These are phyloP conservation scores for Xylaria sp. DNA, from an alignment of 2,329 filamentous ascomycete genomes.

Conservation along the genomic window DNA sequence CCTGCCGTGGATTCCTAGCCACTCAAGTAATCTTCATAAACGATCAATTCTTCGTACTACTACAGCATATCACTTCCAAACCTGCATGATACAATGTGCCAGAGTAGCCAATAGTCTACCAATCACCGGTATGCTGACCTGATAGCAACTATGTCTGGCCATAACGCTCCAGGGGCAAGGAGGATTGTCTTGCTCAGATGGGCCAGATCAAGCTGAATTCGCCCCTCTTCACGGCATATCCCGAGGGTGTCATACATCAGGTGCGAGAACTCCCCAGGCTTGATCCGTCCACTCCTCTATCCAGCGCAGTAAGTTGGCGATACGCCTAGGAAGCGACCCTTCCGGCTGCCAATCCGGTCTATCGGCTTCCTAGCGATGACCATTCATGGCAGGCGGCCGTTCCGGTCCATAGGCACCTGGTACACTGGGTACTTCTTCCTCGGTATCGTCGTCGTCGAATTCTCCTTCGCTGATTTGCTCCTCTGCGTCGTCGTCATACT, in stretches of 20 bases:
- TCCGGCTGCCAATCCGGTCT: slow-evolving; percentile 35
- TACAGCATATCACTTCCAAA: slow-evolving; percentile 35
- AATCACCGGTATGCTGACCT: slow-evolving; percentile 17
- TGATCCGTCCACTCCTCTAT: slow-evolving; percentile 18
- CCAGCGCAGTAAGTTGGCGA: slow-evolving; percentile 25
- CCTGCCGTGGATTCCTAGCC: slow-evolving; percentile 2
- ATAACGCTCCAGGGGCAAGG: slow-evolving; percentile 2
- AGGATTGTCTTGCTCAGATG: slow-evolving; percentile 9
- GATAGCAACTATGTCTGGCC: slow-evolving; percentile 16
- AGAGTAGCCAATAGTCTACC: slow-evolving; percentile 35
- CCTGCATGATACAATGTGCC: slow-evolving; percentile 28
- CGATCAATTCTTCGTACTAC: slow-evolving; percentile 38
- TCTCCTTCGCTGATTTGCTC: slow-evolving; percentile 53
- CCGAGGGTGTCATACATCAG: slow-evolving; percentile 24
- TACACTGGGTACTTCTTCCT: slow-evolving; percentile 57
- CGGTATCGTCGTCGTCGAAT: slow-evolving; percentile 62
- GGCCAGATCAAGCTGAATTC: slow-evolving; percentile 3
- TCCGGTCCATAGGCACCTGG: slow-evolving; percentile 46
- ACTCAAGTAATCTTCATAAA: slow-evolving; percentile 22
- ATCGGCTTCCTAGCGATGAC: slow-evolving; percentile 47
- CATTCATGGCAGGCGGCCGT: slow-evolving; percentile 47
- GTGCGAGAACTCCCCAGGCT: slow-evolving; percentile 18
- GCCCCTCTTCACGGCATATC: background rate
- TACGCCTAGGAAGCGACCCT: slow-evolving; percentile 22
- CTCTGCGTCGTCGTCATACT: slow-evolving; percentile 70